Conservation (phyloP, 2,329 filamentous ascomycete genomes). For the Phyllosticta citribraziliensis region DNA sequence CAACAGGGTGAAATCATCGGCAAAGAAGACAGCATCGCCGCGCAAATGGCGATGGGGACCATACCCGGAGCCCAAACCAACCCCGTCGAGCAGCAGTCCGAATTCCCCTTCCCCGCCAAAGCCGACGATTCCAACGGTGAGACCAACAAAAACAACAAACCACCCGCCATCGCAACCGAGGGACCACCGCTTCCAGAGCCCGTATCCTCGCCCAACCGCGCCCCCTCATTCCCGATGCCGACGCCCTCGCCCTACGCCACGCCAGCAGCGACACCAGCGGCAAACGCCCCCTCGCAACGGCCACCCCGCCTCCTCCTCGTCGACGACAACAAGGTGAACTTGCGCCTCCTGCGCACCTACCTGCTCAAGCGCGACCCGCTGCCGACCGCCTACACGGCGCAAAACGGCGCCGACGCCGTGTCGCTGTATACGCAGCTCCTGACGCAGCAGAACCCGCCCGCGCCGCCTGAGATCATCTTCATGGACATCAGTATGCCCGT, state of each 20-base stretch:
- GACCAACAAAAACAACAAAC: not conserved
- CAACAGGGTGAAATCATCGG: slow-evolving; percentile 12
- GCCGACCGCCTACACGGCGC: slow-evolving; percentile 11
- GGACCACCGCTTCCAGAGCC: not conserved
- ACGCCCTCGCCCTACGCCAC: not conserved
- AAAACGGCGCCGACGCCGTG: slow-evolving; percentile 35
- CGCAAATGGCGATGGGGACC: slow-evolving; percentile 14
- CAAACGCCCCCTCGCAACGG: not conserved
- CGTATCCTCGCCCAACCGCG: not conserved
- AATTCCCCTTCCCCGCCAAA: slow-evolving; percentile 12
- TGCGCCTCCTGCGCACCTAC: slow-evolving; percentile 45
- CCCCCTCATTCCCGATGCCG: not conserved
- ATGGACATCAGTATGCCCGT: slow-evolving; percentile 42
- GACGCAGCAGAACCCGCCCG: not conserved
- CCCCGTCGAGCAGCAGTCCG: slow-evolving; percentile 2
- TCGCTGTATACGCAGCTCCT: slow-evolving; percentile 21
- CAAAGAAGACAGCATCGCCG: slow-evolving; percentile 15
- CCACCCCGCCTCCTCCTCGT: slow-evolving; percentile 11
- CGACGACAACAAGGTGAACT: slow-evolving; percentile 24
- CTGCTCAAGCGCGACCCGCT: slow-evolving; percentile 9
- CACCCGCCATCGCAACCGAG: not conserved
- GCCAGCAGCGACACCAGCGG: not conserved
- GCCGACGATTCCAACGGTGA: not conserved
- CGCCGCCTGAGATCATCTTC: slow-evolving; percentile 29
- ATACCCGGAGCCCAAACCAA: not conserved